These are phyloP conservation scores for Leishmania tropica DNA, from an alignment of 208 protist genomes.

Conservation along the genomic window DNA sequence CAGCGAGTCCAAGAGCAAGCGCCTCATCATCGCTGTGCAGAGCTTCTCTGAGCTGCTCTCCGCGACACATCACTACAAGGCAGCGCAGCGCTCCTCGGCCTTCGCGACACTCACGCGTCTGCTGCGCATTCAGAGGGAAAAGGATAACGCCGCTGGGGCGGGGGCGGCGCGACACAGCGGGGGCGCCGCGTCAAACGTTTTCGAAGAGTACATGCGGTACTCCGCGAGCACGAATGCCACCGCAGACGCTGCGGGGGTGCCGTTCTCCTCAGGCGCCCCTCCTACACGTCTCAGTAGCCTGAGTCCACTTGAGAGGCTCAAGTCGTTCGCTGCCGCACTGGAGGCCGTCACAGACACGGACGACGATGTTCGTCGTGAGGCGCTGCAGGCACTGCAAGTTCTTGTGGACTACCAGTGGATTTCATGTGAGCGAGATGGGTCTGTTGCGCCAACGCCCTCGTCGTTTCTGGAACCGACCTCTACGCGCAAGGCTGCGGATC, in stretches of 20 bases:
- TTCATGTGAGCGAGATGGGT: slow-evolving; percentile 6
- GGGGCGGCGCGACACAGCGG: background rate
- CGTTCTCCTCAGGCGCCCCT: background rate
- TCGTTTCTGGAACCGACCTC: background rate
- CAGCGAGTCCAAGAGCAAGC: slow-evolving; percentile 8
- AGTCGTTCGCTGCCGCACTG: slow-evolving; percentile 56
- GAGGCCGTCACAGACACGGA: slow-evolving; percentile 81
- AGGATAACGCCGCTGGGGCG: slow-evolving; percentile 14
- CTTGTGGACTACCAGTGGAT: slow-evolving; percentile 43
- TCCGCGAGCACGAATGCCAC: background rate
- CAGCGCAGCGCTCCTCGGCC: slow-evolving; percentile 48
- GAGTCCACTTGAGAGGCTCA: slow-evolving; percentile 56
- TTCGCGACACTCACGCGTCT: slow-evolving; percentile 58
- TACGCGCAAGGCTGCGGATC: slow-evolving; percentile 20
- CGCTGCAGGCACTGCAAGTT: slow-evolving; percentile 42
- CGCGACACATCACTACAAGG: slow-evolving; percentile 69
- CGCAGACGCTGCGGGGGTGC: background rate
- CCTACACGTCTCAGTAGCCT: slow-evolving; percentile 16
- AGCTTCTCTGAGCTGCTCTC: slow-evolving; percentile 61
- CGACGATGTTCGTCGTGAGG: slow-evolving; percentile 57
- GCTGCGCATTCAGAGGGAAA: slow-evolving; percentile 27
- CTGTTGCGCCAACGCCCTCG: background rate
- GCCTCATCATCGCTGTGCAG: slow-evolving; percentile 19
- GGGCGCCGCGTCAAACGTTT: slow-evolving; percentile 1
- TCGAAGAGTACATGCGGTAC: slow-evolving; percentile 31